phyloP scores from a whole-genome alignment of 2,329 filamentous ascomycete species.

The Fusarium siculi region DNA sequence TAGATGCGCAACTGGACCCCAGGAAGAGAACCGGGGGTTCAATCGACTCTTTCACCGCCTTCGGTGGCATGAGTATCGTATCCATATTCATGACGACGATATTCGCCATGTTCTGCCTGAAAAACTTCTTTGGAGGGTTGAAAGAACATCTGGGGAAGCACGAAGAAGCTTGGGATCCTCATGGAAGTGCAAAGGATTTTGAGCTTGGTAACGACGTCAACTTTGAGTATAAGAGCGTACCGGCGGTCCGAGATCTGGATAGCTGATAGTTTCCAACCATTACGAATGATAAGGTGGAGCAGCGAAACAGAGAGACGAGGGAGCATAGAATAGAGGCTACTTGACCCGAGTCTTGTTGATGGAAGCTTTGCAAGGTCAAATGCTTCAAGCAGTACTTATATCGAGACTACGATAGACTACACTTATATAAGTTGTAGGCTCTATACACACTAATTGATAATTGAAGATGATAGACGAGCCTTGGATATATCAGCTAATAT shows the following conservation, averaged over 20 bases:
- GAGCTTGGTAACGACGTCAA: background rate
- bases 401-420: no score
- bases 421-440: no score
- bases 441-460: background rate
- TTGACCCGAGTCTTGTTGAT: background rate
- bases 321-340: background rate
- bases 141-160: slow-evolving; percentile 3
- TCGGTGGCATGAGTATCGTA: background rate
- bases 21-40: rapidly evolving
- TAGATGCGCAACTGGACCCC: background rate
- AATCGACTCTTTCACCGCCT: background rate
- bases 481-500: rapidly evolving
- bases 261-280: background rate
- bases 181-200: background rate
- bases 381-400: background rate
- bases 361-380: rapidly evolving
- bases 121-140: background rate
- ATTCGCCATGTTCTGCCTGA: background rate
- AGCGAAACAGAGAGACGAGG: rapidly evolving
- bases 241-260: background rate
- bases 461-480: background rate
- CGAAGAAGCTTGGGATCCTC: background rate
- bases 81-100: background rate
- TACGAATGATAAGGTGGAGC: rapidly evolving
- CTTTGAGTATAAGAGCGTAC: background rate